Evolutionary conservation across 2,329 filamentous ascomycete genomes (phyloP).

Genomic region (Xylaria polymorpha): DNA sequence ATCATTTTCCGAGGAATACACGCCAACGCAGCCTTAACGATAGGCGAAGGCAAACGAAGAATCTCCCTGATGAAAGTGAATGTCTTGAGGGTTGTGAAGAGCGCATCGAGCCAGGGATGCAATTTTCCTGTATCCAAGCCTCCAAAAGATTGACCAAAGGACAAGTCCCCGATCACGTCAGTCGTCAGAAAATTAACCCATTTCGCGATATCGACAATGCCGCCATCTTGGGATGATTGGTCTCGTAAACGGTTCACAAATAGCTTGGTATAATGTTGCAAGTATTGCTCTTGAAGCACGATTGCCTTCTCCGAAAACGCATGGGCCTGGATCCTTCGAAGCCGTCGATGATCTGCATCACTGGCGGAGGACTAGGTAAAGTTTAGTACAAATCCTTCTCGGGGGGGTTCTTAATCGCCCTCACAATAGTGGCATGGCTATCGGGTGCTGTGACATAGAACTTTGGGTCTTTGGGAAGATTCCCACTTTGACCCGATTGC

Average conservation of each 20-base stretch:
- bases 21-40: not conserved
- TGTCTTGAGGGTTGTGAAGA: slow-evolving; percentile 26
- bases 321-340: slow-evolving; percentile 30
- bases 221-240: slow-evolving; percentile 1
- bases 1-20: slow-evolving; percentile 13
- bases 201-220: slow-evolving; percentile 34
- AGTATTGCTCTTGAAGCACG: slow-evolving; percentile 25
- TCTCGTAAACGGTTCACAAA: slow-evolving; percentile 24
- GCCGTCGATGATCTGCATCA: slow-evolving; percentile 32
- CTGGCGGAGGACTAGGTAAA: slow-evolving; percentile 13
- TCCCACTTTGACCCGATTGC: slow-evolving; percentile 18
- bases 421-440: slow-evolving; percentile 5
- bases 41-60: slow-evolving; percentile 7
- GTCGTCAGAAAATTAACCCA: slow-evolving; percentile 35
- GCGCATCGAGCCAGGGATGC: slow-evolving; percentile 28
- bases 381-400: not conserved
- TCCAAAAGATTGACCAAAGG: slow-evolving; percentile 38
- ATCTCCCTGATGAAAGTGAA: slow-evolving; percentile 30
- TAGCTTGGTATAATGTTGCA: slow-evolving; percentile 12
- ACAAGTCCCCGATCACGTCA: slow-evolving; percentile 38
- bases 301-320: slow-evolving; percentile 38
- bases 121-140: slow-evolving; percentile 23
- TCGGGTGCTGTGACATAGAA: slow-evolving; percentile 8
- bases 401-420: too few relatives aligned
- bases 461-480: slow-evolving; percentile 31